A percentile compares a stretch with the other conserved stretches of the same genome.
These are phyloP conservation scores for Biscogniauxia marginata DNA, from an alignment of 2,329 filamentous ascomycete species.

Conservation along the genomic window DNA sequence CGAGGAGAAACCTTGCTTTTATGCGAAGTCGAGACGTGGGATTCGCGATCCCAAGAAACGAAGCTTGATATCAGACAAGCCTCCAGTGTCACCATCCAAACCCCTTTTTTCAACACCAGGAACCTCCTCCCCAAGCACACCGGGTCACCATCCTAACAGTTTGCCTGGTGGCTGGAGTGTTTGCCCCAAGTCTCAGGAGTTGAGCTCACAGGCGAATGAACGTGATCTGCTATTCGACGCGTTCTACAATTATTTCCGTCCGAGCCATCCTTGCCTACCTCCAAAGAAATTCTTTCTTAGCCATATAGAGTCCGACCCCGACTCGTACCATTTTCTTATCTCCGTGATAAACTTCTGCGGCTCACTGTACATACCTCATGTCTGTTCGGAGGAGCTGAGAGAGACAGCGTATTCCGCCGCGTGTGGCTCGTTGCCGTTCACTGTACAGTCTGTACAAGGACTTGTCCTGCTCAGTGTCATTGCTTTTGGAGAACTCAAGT, in stretches of 20 bases:
- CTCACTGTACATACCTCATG: slow-evolving; percentile 34
- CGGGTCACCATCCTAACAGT: slow-evolving; percentile 19
- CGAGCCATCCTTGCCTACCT: slow-evolving; percentile 36
- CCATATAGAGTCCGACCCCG: slow-evolving; percentile 32
- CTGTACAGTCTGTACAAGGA: slow-evolving; percentile 34
- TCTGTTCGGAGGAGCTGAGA: slow-evolving; percentile 32
- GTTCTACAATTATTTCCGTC: slow-evolving; percentile 33
- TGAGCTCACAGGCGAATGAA: slow-evolving; percentile 24
- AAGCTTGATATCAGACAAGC: slow-evolving; percentile 32
- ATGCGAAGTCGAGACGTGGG: slow-evolving; percentile 48
- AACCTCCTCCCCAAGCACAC: slow-evolving; percentile 16
- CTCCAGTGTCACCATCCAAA: slow-evolving; percentile 19
- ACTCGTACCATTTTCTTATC: slow-evolving; percentile 34
- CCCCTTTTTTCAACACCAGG: slow-evolving; percentile 21
- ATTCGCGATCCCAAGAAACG: slow-evolving; percentile 36
- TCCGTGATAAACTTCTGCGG: slow-evolving; percentile 38
- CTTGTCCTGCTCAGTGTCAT: slow-evolving; percentile 32
- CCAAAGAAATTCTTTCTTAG: slow-evolving; percentile 34
- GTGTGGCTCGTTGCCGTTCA: slow-evolving; percentile 33
- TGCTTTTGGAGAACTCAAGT: slow-evolving; percentile 31
- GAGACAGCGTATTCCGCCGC: slow-evolving; percentile 32
- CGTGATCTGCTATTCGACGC: slow-evolving; percentile 14
- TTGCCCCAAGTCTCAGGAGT: slow-evolving; percentile 16
- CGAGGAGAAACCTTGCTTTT: slow-evolving; percentile 44
- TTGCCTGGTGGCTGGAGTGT: slow-evolving; percentile 26